Evolutionary conservation across 2,329 filamentous ascomycete genomes (phyloP), one percentile per base, ranked within the genome.

Genomic region (Cordyceps tenuipes): DNA sequence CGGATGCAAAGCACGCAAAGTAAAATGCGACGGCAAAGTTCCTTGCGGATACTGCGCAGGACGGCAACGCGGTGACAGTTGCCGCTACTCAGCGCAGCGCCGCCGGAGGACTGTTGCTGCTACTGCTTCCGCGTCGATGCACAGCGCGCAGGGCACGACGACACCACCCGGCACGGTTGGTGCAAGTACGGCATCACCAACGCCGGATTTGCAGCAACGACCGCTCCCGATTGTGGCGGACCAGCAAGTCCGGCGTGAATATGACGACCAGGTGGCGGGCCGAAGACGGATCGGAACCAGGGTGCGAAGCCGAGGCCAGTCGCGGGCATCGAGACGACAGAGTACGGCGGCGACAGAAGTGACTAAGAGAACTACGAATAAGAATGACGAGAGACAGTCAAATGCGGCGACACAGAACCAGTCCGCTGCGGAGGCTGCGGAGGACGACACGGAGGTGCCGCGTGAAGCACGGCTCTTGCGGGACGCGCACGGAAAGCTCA

Each of bases 371-470:
- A 4, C 23, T n/a, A 29, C 12, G 2, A 10, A 57, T 57, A 63
- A 36, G 9, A 13, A 13, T 10, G 34, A 51, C 17, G 29, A 10
- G n/a, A 39, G 46, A 26, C 29, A 21, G 39, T 43, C 15, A 17
- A 47, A 15, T 21, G 55, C 31, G 46, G 57, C 34, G 34, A 23
- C 13, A 10, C 41, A 17, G 13, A 4, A 31, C 23, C 51, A 39
- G 23, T 21, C 61, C 29, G 7, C 29, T 9, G n/a, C 51, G 3
- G 61, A 60, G 7, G 66, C 70, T 1, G 70, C 70, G 0, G 78
- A 79, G n/a, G 80, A 82, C 43, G 79, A 82, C 62, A 79, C 79
- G 0, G 79, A 82, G 23, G 80, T 82, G 3, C 80, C 79, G 2
- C 73, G 79, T 1, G 80, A 83, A 61, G 80, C 80, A 3, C 72